phyloP scores from a whole-genome alignment of 768 basidiomycete genomes.

The Lentinula aciculospora region DNA sequence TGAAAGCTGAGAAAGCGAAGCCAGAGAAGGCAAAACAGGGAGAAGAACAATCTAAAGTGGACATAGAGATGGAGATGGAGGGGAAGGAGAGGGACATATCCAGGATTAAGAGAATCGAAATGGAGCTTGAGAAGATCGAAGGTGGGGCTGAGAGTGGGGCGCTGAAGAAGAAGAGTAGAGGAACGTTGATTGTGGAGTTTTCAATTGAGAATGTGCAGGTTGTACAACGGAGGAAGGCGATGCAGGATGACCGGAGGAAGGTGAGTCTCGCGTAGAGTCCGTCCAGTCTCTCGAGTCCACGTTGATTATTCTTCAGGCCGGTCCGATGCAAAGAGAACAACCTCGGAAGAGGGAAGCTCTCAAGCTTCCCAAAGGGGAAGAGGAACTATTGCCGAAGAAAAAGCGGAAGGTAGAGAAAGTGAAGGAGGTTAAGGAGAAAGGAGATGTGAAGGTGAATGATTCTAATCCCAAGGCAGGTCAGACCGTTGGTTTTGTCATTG shows the following conservation, averaged over 20 bases:
- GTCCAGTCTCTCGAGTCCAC: not conserved
- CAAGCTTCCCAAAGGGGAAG: no score
- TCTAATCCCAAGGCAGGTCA: conserved; percentile 24
- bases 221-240: conserved; percentile 65
- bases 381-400: conserved; percentile 24
- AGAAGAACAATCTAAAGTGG: no score
- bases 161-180: conserved; percentile 27
- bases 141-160: conserved; percentile 20
- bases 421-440: conserved; percentile 14
- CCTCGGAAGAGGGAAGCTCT: conserved; percentile 7
- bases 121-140: conserved; percentile 37
- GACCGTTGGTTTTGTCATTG: conserved; percentile 66
- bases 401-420: conserved; percentile 24
- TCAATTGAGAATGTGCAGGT: conserved; percentile 94
- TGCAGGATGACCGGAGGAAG: conserved; percentile 31
- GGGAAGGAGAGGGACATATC: conserved; percentile 33
- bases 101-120: conserved; percentile 54
- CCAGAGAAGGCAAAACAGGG: conserved; percentile 21
- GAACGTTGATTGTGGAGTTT: conserved; percentile 83
- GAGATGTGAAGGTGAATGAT: conserved; percentile 9
- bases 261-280: conserved; percentile 13
- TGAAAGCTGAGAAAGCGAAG: conserved; percentile 48
- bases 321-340: conserved; percentile 8
- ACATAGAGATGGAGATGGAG: no score
- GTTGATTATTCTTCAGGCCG: not conserved